Percentiles rank a stretch among this genome's conserved stretches.
phyloP scores from a whole-genome alignment of 2,329 filamentous ascomycete species.

The Lasiodiplodia theobromae region DNA sequence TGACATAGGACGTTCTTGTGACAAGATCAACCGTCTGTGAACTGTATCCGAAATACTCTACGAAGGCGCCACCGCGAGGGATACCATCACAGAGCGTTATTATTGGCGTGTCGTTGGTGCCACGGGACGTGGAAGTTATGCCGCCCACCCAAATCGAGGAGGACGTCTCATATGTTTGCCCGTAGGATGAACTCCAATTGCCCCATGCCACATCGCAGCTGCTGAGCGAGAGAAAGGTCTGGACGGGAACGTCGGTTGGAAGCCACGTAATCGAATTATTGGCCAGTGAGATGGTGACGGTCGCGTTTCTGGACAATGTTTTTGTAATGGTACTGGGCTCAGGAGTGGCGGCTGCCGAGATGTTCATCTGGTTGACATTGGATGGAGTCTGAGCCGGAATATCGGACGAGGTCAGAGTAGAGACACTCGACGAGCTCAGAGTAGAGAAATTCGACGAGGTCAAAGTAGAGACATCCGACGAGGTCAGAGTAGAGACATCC shows the following conservation, averaged over 20 bases:
- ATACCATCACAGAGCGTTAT: constrained; percentile 10
- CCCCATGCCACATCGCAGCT: neutral
- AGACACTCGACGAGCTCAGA: no score
- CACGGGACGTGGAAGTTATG: neutral
- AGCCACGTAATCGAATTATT: neutral
- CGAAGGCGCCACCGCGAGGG: neutral
- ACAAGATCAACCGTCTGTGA: neutral
- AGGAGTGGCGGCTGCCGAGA: neutral
- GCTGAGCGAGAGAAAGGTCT: neutral
- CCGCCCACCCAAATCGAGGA: no score
- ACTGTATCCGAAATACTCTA: neutral
- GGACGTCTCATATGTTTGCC: neutral
- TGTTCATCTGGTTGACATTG: neutral
- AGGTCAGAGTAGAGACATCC: no score
- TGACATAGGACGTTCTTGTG: neutral
- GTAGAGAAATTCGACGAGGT: no score
- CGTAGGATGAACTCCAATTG: neutral
- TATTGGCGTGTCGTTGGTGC: neutral
- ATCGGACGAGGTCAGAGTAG: neutral
- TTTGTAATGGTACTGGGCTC: neutral
- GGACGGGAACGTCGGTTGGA: neutral
- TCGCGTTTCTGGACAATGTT: neutral
- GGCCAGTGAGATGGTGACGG: neutral
- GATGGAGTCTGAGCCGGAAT: no score
- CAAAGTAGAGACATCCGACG: no score